A percentile compares a stretch with the other conserved stretches of the same genome.
These are phyloP conservation scores for Trichosporon sp. DNA, from an alignment of 1,284 basidiomycete genomes.

Conservation along the genomic window DNA sequence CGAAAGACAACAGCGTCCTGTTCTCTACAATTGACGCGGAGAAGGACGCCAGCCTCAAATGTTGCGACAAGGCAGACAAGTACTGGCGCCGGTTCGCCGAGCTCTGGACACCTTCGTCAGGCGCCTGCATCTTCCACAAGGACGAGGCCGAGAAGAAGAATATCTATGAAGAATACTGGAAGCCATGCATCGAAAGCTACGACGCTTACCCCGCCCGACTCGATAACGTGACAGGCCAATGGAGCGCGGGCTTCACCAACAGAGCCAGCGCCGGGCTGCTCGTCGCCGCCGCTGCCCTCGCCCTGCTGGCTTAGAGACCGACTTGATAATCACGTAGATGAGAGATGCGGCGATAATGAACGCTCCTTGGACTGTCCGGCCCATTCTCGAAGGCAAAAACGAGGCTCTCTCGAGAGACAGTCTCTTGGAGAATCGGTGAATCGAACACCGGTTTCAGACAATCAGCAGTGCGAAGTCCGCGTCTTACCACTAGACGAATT, in stretches of 20 bases:
- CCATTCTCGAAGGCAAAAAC: background rate
- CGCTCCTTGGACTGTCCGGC: no score
- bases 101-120: no score
- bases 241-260: background rate
- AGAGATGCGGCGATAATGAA: background rate
- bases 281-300: background rate
- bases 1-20: no score
- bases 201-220: background rate
- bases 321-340: background rate
- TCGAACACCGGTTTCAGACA: constrained; percentile 20
- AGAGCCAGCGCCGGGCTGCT: background rate
- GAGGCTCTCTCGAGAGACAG: no score
- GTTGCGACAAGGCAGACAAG: no score
- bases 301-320: background rate
- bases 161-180: no score
- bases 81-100: no score
- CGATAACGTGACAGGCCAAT: background rate
- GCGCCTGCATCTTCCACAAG: no score
- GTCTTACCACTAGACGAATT: constrained; percentile 21
- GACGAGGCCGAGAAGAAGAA: no score
- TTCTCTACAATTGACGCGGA: no score
- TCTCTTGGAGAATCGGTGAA: constrained; percentile 16
- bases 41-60: no score
- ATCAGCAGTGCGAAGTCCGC: constrained; percentile 17
- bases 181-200: no score